These are phyloP conservation scores for Candida andamanensis DNA, from an alignment of 805 yeast genomes.

Conservation along the genomic window DNA sequence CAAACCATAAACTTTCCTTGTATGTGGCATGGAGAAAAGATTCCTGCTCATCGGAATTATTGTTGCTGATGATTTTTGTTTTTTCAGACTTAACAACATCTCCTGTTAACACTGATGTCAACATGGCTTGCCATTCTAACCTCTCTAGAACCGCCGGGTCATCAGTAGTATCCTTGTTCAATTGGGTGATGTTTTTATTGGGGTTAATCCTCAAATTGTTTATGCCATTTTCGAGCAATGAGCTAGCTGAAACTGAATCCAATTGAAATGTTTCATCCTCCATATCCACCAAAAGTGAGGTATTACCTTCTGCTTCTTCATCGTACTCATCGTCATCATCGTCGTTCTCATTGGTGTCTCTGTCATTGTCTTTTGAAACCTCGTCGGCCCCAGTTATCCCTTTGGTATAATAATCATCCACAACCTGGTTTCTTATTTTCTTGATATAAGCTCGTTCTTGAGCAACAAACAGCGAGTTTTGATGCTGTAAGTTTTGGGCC, in stretches of 20 bases:
- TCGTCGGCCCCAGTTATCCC: constrained; percentile 47
- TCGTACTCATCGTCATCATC: constrained; percentile 21
- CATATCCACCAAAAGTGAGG: constrained; percentile 33
- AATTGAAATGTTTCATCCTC: constrained; percentile 44
- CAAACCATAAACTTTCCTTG: constrained; percentile 81
- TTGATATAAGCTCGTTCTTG: constrained; percentile 67
- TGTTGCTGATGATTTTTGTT: constrained; percentile 58
- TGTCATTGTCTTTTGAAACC: constrained; percentile 13
- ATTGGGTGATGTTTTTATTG: constrained; percentile 29
- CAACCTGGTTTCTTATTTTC: constrained; percentile 54
- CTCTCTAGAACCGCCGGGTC: constrained; percentile 62
- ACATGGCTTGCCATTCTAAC: constrained; percentile 94
- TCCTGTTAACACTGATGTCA: constrained; percentile 85
- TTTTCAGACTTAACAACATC: constrained; percentile 92
- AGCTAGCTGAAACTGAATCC: constrained; percentile 39
- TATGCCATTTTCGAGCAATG: constrained; percentile 26
- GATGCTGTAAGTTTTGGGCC: constrained; percentile 13
- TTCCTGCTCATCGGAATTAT: constrained; percentile 37
- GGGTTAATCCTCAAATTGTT: constrained; percentile 25
- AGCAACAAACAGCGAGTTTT: constrained; percentile 34
- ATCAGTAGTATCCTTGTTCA: constrained; percentile 32
- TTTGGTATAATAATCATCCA: constrained; percentile 69
- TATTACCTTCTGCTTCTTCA: constrained; percentile 19
- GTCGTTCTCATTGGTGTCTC: constrained; percentile 17
- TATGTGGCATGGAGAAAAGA: constrained; percentile 48